phyloP scores from a whole-genome alignment of 768 basidiomycete genomes.

The Tylopilus sp. region DNA sequence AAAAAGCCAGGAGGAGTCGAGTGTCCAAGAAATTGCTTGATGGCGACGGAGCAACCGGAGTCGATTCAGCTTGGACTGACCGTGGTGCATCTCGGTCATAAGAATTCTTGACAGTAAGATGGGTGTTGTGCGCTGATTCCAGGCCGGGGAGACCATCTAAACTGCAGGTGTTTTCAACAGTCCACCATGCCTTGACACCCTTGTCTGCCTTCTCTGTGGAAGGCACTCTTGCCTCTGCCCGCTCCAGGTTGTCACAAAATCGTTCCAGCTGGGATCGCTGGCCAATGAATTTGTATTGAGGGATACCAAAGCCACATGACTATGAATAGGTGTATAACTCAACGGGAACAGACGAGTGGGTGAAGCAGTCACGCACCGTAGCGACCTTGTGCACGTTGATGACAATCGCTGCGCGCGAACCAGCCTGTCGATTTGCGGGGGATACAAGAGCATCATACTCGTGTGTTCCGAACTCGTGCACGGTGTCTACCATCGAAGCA shows the following conservation, averaged over 20 bases:
- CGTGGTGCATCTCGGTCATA: conserved; percentile 19
- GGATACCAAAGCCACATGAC: conserved; percentile 68
- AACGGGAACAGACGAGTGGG: not conserved
- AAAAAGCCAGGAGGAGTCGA: conserved; percentile 28
- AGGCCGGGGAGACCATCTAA: conserved; percentile 58
- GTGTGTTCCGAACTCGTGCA: conserved; percentile 59
- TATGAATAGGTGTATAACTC: conserved; percentile 22
- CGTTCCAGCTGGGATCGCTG: conserved; percentile 53
- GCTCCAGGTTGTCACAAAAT: conserved; percentile 44
- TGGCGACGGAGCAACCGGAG: not conserved
- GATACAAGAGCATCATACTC: conserved; percentile 43
- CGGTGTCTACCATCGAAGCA: conserved; percentile 40
- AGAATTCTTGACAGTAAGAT: conserved; percentile 15
- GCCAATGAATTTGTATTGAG: conserved; percentile 53
- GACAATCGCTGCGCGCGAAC: conserved; percentile 59
- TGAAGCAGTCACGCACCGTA: conserved; percentile 30
- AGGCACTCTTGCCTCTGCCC: conserved; percentile 30
- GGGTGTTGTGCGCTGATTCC: conserved; percentile 24
- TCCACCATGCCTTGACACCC: conserved; percentile 59
- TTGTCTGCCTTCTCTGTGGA: conserved; percentile 27
- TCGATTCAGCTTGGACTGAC: not conserved
- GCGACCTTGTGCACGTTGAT: conserved; percentile 60
- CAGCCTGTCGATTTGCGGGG: conserved; percentile 15
- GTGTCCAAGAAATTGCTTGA: not conserved
- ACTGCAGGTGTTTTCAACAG: conserved; percentile 44